Conservation (phyloP, 257 asterid species). For the Cinchona pubescens region DNA sequence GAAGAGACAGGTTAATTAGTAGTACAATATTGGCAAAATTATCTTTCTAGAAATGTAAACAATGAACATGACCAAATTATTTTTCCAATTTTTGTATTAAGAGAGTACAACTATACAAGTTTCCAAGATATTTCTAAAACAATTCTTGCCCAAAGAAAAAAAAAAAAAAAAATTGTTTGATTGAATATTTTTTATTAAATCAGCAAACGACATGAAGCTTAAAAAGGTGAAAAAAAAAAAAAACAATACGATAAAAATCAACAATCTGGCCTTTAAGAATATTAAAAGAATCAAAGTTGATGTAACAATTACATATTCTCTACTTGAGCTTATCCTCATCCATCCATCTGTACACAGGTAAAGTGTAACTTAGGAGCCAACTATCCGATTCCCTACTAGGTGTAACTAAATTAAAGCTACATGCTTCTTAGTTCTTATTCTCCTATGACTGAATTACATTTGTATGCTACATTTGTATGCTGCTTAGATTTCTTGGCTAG, state of each 20-base stretch:
- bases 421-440: no score
- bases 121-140: neutral
- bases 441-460: neutral
- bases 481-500: no score
- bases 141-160: neutral
- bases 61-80: neutral
- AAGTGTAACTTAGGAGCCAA: neutral
- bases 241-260: neutral
- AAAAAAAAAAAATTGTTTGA: no score
- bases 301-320: neutral
- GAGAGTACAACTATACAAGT: neutral
- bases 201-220: neutral
- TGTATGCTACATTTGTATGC: no score
- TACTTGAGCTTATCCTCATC: neutral
- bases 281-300: neutral
- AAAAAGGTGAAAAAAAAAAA: neutral
- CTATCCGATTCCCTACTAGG: no score
- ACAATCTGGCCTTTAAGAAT: neutral
- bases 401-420: no score
- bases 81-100: no score
- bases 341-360: neutral
- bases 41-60: neutral
- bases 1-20: neutral
- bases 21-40: neutral
- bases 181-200: no score